phyloP scores from a whole-genome alignment of 2,329 filamentous ascomycete genomes.

The Talaromyces marneffei region DNA sequence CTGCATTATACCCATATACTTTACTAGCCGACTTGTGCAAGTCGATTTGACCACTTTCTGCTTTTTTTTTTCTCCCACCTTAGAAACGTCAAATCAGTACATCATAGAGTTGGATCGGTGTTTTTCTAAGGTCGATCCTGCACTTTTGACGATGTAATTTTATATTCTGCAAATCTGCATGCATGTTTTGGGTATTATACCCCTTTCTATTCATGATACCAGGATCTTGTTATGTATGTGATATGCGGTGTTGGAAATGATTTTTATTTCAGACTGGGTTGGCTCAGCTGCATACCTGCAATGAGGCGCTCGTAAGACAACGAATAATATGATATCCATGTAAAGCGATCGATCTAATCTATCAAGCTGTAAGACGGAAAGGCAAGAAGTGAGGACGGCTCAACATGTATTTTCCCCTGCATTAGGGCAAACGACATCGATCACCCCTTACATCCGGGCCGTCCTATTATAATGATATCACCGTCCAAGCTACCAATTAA shows the following conservation, averaged over 20 bases:
- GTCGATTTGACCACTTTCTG: neutral
- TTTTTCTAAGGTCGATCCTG: neutral
- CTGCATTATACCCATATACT: conserved; percentile 1
- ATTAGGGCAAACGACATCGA: neutral
- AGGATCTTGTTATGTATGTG: neutral
- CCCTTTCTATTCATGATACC: neutral
- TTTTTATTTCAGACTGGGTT: neutral
- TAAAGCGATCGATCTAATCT: neutral
- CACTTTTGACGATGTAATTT: neutral
- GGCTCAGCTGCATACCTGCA: neutral
- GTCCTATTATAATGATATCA: neutral
- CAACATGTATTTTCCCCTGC: neutral
- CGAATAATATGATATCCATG: neutral
- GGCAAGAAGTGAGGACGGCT: neutral
- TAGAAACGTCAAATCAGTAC: neutral
- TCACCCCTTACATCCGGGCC: neutral
- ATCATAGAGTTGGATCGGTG: neutral
- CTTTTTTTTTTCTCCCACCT: no score
- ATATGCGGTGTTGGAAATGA: neutral
- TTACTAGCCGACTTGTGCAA: neutral
- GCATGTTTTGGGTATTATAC: neutral
- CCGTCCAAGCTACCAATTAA: neutral
- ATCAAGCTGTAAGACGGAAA: neutral
- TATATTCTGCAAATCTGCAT: neutral
- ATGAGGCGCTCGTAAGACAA: neutral